These are phyloP conservation scores for Byssothecium circinans DNA, from an alignment of 2,329 filamentous ascomycete genomes.

Conservation along the genomic window DNA sequence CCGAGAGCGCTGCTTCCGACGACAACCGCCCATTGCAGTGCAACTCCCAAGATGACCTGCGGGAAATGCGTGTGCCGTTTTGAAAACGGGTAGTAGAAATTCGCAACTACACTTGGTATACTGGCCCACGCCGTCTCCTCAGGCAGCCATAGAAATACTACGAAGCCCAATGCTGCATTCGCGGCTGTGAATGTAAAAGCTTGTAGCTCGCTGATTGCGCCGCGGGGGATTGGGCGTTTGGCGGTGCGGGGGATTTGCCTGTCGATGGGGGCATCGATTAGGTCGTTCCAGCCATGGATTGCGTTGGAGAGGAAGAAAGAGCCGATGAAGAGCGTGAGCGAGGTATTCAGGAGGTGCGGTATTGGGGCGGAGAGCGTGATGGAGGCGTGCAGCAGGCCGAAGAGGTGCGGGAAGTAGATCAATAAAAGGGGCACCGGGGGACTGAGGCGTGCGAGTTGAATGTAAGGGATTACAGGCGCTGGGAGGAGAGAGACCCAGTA, in stretches of 20 bases:
- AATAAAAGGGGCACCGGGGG: conserved; percentile 49
- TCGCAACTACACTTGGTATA: conserved; percentile 48
- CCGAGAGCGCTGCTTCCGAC: conserved; percentile 2
- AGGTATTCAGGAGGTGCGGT: conserved; percentile 7
- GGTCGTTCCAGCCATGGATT: conserved; percentile 58
- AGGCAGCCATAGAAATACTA: conserved; percentile 38
- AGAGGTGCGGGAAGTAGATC: conserved; percentile 48
- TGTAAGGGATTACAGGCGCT: conserved; percentile 7
- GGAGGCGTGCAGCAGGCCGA: conserved; percentile 46
- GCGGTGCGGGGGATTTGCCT: conserved; percentile 40
- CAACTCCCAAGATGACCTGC: conserved; percentile 54
- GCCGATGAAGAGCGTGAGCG: conserved; percentile 51
- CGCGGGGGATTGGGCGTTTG: conserved; percentile 39
- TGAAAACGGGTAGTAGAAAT: conserved; percentile 53
- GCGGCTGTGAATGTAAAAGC: conserved; percentile 44
- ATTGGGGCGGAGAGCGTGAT: not conserved
- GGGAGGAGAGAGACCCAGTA: conserved; percentile 5
- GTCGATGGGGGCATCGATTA: conserved; percentile 58
- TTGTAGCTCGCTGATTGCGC: conserved; percentile 49
- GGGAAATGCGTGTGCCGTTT: conserved; percentile 58
- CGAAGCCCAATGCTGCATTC: conserved; percentile 47
- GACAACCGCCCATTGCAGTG: conserved; percentile 5
- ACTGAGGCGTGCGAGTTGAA: conserved; percentile 11
- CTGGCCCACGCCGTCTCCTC: conserved; percentile 44
- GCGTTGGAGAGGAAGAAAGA: conserved; percentile 33